These are phyloP conservation scores for Picea abies DNA, from an alignment of 83 land plant species.

Conservation along the genomic window DNA sequence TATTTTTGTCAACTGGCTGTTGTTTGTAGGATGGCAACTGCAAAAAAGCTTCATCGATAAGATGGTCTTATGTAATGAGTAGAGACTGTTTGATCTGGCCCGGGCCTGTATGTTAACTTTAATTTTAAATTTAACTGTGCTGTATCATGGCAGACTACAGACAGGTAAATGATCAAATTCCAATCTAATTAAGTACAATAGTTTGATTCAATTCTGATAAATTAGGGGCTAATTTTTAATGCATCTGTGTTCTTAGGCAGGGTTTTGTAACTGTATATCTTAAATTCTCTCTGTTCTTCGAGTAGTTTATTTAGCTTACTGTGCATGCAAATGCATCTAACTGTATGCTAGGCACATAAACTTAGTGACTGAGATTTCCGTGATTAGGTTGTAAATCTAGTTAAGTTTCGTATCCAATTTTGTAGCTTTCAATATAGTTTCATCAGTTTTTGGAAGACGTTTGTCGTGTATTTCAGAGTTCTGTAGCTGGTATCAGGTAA, in stretches of 20 bases:
- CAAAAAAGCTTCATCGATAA: not conserved
- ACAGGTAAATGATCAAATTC: not conserved
- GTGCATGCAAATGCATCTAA: not conserved
- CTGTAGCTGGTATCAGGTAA: not conserved
- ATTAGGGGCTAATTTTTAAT: not conserved
- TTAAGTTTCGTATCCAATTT: not conserved
- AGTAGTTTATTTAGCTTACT: not conserved
- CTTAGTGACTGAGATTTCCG: not conserved
- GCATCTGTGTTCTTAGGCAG: not conserved
- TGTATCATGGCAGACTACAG: not conserved
- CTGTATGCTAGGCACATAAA: not conserved
- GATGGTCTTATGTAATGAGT: not conserved
- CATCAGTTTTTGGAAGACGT: not conserved
- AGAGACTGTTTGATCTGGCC: not conserved
- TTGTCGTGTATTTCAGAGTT: too few species aligned
- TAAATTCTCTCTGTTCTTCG: not conserved
- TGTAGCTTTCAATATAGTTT: not conserved
- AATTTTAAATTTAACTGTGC: constrained; percentile 6
- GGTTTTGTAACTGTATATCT: not conserved
- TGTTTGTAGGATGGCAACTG: not conserved
- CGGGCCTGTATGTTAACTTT: not conserved
- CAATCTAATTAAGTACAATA: not conserved
- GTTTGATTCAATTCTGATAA: constrained; percentile 7
- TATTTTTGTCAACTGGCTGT: not conserved
- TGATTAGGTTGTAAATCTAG: not conserved